phyloP scores from a whole-genome alignment of 805 yeast genomes.

The Schizosaccharomyces octosporus region DNA sequence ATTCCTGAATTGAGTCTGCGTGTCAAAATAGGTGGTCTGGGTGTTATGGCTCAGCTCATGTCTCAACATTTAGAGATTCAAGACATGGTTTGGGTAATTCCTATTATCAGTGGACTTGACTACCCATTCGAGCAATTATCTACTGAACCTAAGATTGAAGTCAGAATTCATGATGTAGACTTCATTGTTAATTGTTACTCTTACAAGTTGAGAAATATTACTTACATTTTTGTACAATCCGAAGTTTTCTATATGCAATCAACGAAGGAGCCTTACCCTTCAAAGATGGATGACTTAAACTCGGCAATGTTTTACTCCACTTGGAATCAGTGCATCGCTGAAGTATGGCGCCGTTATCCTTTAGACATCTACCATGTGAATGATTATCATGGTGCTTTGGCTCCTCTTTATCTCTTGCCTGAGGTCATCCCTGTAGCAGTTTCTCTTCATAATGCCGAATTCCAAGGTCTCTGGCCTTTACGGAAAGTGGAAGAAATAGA shows the following conservation, averaged over 20 bases:
- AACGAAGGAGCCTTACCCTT: background rate
- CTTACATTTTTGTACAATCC: background rate
- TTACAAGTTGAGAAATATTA: background rate
- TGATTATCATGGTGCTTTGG: conserved; percentile 3
- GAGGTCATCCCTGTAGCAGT: background rate
- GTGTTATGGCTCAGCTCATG: conserved; percentile 1
- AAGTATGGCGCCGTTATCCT: background rate
- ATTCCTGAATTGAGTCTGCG: background rate
- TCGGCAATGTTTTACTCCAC: background rate
- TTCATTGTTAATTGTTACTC: background rate
- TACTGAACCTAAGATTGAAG: background rate
- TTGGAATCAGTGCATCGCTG: conserved; percentile 3
- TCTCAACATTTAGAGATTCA: background rate
- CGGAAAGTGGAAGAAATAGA: background rate
- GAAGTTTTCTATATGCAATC: background rate
- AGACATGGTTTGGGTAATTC: conserved; percentile 1
- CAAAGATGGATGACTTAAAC: background rate
- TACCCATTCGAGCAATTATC: background rate
- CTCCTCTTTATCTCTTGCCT: conserved; percentile 2
- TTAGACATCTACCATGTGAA: conserved; percentile 1
- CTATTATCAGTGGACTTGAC: background rate
- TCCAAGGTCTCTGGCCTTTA: conserved; percentile 2
- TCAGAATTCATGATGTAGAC: background rate
- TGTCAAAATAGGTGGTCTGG: conserved; percentile 1
- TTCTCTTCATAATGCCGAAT: conserved; percentile 2